Evolutionary conservation across 176 grass and related monocot species (phyloP), one percentile per base, ranked within the genome.

Genomic region (Eleusine coracana): DNA sequence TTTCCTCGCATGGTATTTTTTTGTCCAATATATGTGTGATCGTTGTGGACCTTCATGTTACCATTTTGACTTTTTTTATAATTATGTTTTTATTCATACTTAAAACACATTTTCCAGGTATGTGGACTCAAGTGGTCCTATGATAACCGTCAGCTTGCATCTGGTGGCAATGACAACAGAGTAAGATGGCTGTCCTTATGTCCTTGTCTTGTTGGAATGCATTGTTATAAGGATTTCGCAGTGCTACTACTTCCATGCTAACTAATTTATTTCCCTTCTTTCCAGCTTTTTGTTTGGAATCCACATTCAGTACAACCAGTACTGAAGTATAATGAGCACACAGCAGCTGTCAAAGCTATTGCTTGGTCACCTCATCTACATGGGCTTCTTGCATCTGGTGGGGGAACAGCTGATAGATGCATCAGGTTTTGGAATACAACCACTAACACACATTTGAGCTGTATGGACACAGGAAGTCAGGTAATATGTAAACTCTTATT

Each of bases 351-450:
- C 66, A 99, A 99, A 83, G 97, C 97, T 77, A 96, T 99, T 89
- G 97, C 97, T 40, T 99, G 97, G 97, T 99, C 97, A 23, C 97
- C 97, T 74, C 97, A 99, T 86, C 80, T 99, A 23, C 91, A 99
- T 75, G 97, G 97, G 1, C 70, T 99, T 64, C 93, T 99, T 85
- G 93, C 97, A 85, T 99, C 97, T 70, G 97, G 97, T 60, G 97
- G 97, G 72, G 97, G 97, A 73, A 99, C 97, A 51, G 97, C 97
- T 73, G 97, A 99, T 90, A 91, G 91, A 87, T 99, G 91, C 60
- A 99, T 99, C 74, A 89, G 93, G 7, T 99, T 99, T 85, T 99
- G 97, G 97, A 99, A 99, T 83, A 96, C 97, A 1, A 89, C 91
- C 55, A 99, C 91, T 18, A 92, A 99, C 74, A 90, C 89, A 44